phyloP scores from a whole-genome alignment of 1,284 basidiomycete genomes.

The Xerocomus nothofagi region DNA sequence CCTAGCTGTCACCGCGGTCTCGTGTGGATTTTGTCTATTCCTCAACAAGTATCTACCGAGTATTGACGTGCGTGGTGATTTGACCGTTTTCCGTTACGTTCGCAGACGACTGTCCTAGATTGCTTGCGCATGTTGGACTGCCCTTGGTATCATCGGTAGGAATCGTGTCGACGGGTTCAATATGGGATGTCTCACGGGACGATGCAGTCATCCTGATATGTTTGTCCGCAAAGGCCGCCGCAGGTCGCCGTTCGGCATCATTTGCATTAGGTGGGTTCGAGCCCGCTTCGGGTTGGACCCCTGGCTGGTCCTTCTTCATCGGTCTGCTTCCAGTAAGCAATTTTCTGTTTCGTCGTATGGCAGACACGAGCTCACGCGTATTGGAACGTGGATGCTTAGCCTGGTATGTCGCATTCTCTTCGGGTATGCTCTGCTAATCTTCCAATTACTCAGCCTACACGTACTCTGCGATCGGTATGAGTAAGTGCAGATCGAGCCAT shows the following conservation, averaged over 20 bases:
- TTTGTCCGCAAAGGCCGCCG: conserved; percentile 49
- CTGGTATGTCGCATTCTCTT: conserved; percentile 33
- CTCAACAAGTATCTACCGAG: conserved; percentile 46
- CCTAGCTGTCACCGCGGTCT: conserved; percentile 43
- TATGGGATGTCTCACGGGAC: conserved; percentile 1
- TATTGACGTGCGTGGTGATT: conserved; percentile 44
- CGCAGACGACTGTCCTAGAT: conserved; percentile 36
- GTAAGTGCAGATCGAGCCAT: conserved; percentile 30
- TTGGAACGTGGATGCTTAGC: conserved; percentile 23
- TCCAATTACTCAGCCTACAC: conserved; percentile 43
- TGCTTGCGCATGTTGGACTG: conserved; percentile 53
- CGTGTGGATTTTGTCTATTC: conserved; percentile 48
- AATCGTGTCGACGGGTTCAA: background rate
- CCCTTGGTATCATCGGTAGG: conserved; percentile 49
- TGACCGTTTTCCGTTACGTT: background rate
- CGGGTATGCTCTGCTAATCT: conserved; percentile 1
- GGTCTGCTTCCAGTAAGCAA: conserved; percentile 50
- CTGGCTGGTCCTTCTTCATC: conserved; percentile 60
- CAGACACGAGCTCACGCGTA: background rate
- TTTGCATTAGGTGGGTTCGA: conserved; percentile 52
- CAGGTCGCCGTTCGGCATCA: conserved; percentile 45
- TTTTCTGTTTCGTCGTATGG: background rate
- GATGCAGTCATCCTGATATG: conserved; percentile 46
- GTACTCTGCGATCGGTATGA: conserved; percentile 54
- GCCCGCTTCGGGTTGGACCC: conserved; percentile 53